These are phyloP conservation scores for Candida easanensis DNA, from an alignment of 805 yeast genomes.

Conservation along the genomic window DNA sequence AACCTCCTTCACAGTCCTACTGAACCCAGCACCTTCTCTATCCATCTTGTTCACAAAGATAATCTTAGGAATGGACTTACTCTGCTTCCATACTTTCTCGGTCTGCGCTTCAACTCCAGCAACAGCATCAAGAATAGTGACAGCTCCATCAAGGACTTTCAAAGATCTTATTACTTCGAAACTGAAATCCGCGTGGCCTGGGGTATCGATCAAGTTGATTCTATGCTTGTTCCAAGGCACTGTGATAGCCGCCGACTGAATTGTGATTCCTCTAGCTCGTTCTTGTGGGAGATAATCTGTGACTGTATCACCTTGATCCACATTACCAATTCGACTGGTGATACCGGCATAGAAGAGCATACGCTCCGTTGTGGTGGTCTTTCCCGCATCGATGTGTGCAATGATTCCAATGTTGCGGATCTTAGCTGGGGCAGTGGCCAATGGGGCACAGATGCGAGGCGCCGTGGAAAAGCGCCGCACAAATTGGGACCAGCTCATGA, in stretches of 20 bases:
- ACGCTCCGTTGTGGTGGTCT: conserved; percentile 95
- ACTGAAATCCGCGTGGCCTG: conserved; percentile 97
- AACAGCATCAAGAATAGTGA: conserved; percentile 88
- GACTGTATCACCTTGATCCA: conserved; percentile 95
- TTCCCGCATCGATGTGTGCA: conserved; percentile 99
- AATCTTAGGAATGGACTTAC: conserved; percentile 70
- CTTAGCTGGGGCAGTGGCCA: conserved; percentile 15
- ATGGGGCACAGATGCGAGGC: not conserved
- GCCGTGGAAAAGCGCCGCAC: conserved; percentile 5
- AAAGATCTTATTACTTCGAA: conserved; percentile 90
- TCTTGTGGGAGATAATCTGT: conserved; percentile 92
- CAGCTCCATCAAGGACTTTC: conserved; percentile 91
- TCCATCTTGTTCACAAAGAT: conserved; percentile 95
- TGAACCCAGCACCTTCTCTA: conserved; percentile 91
- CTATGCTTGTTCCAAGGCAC: conserved; percentile 77
- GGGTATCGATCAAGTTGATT: conserved; percentile 91
- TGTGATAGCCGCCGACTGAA: conserved; percentile 93
- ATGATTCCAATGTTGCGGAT: conserved; percentile 91
- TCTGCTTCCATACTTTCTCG: conserved; percentile 94
- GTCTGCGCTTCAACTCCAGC: conserved; percentile 99
- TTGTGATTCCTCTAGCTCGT: conserved; percentile 89
- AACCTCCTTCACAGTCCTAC: conserved; percentile 84
- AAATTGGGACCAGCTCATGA: not conserved
- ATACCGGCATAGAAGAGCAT: conserved; percentile 89
- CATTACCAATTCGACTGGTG: conserved; percentile 80